Evolutionary conservation across 2,329 filamentous ascomycete genomes (phyloP).

Genomic region (Magnaporthiopsis rhizophila): DNA sequence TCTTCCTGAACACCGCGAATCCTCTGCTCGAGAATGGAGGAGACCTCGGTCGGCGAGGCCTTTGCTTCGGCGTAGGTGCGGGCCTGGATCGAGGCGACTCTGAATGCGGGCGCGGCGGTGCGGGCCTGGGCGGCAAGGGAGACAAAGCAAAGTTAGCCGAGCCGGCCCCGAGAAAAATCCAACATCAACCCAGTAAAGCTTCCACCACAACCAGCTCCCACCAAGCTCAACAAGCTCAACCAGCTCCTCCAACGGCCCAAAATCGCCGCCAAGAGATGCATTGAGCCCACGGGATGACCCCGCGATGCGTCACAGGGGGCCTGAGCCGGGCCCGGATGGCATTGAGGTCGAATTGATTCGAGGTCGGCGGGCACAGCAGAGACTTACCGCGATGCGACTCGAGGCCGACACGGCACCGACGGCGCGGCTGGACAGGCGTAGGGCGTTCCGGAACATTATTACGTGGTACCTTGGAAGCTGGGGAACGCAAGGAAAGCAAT

Average conservation of each 20-base stretch:
- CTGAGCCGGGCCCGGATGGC: slow-evolving; percentile 37
- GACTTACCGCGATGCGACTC: slow-evolving; percentile 92
- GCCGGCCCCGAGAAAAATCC: slow-evolving; percentile 10
- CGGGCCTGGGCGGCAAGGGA: slow-evolving; percentile 56
- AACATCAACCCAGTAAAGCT: slow-evolving; percentile 21
- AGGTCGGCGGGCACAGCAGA: slow-evolving; percentile 28
- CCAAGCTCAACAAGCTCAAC: slow-evolving; percentile 23
- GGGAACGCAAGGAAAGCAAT: slow-evolving; percentile 49
- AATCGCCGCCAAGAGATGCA: slow-evolving; percentile 26
- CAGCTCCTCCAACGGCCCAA: slow-evolving; percentile 23
- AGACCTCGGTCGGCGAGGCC: slow-evolving; percentile 94
- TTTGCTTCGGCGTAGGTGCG: slow-evolving; percentile 94
- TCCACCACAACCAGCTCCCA: slow-evolving; percentile 10
- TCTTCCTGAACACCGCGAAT: slow-evolving; percentile 99
- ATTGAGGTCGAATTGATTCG: slow-evolving; percentile 28
- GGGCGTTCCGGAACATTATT: slow-evolving; percentile 95
- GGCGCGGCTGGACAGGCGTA: slow-evolving; percentile 93
- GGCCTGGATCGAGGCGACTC: slow-evolving; percentile 61
- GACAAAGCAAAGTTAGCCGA: slow-evolving; percentile 32
- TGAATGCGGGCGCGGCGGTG: slow-evolving; percentile 73
- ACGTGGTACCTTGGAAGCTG: slow-evolving; percentile 44
- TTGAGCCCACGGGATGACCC: slow-evolving; percentile 25
- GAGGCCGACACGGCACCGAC: slow-evolving; percentile 89
- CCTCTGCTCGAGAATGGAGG: slow-evolving; percentile 97
- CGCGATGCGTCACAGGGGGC: slow-evolving; percentile 25